Conservation (phyloP, 495 filamentous ascomycete species). For the Aspergillus homomorphus region DNA sequence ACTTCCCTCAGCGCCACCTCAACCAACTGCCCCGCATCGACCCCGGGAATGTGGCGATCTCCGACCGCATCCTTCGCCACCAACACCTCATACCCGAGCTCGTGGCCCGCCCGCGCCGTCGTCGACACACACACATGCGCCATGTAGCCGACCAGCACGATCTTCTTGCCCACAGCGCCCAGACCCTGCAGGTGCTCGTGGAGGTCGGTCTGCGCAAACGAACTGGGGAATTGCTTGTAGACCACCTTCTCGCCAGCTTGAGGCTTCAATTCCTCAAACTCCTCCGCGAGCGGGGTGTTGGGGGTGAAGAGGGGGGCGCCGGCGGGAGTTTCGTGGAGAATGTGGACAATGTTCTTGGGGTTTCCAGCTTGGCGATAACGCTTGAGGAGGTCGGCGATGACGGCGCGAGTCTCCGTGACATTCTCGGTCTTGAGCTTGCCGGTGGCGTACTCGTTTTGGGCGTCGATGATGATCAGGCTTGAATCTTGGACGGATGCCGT, state of each 20-base stretch:
- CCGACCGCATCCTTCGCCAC: conserved; percentile 56
- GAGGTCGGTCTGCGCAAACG: conserved; percentile 48
- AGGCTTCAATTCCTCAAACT: conserved; percentile 51
- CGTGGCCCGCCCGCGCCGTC: conserved; percentile 52
- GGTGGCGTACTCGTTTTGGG: conserved; percentile 59
- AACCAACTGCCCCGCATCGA: conserved; percentile 36
- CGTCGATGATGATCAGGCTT: conserved; percentile 61
- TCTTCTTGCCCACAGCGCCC: conserved; percentile 39
- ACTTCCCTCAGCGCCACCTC: conserved; percentile 42
- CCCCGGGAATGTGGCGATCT: conserved; percentile 56
- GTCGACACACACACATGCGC: conserved; percentile 63
- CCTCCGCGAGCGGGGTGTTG: conserved; percentile 46
- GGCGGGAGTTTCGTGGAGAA: conserved; percentile 51
- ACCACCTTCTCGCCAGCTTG: conserved; percentile 46
- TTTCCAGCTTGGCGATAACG: conserved; percentile 47
- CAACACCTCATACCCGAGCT: conserved; percentile 58
- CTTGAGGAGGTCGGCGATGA: conserved; percentile 47
- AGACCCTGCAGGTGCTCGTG: conserved; percentile 34
- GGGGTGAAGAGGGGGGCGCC: conserved; percentile 62
- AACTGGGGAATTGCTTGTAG: conserved; percentile 44
- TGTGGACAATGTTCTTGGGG: conserved; percentile 51
- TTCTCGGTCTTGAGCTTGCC: conserved; percentile 51
- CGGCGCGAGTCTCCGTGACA: conserved; percentile 40
- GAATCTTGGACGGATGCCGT: conserved; percentile 50
- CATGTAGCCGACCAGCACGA: conserved; percentile 54